These are phyloP conservation scores for Arthrobotrys sphaeroides DNA, from an alignment of 2,329 filamentous ascomycete species.

Conservation along the genomic window DNA sequence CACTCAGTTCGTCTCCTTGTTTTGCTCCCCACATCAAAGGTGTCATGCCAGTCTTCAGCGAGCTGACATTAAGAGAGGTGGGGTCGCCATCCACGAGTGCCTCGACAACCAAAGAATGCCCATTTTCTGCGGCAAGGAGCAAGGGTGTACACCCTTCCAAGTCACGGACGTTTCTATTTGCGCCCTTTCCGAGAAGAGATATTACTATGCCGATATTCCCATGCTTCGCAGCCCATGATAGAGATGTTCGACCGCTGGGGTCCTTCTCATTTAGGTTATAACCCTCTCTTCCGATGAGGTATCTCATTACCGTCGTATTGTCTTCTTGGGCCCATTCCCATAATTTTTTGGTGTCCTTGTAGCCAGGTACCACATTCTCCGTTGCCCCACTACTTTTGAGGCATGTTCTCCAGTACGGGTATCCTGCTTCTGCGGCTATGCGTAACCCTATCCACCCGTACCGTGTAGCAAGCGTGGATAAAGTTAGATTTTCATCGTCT, in stretches of 20 bases:
- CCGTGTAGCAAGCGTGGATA: neutral
- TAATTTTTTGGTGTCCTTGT: neutral
- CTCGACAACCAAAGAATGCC: neutral
- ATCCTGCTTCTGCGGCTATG: slow-evolving; percentile 12
- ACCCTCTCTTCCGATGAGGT: neutral
- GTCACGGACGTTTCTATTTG: neutral
- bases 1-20: neutral
- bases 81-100: neutral
- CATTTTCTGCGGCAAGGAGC: slow-evolving; percentile 13
- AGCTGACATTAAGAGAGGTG: neutral
- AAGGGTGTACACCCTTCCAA: slow-evolving; percentile 4
- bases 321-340: slow-evolving; percentile 27
- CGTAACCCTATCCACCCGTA: slow-evolving; percentile 40
- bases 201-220: slow-evolving; percentile 8
- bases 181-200: slow-evolving; percentile 2
- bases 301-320: neutral
- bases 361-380: slow-evolving; percentile 12
- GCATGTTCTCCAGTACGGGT: neutral
- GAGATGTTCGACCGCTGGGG: slow-evolving; percentile 4
- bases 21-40: slow-evolving; percentile 25
- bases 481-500: neutral
- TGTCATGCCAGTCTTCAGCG: neutral
- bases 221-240: slow-evolving; percentile 20
- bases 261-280: neutral
- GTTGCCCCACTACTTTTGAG: neutral